Evolutionary conservation across 164 flowering plant species (phyloP), one percentile per base, ranked within the genome.

Genomic region (Sedum album): DNA sequence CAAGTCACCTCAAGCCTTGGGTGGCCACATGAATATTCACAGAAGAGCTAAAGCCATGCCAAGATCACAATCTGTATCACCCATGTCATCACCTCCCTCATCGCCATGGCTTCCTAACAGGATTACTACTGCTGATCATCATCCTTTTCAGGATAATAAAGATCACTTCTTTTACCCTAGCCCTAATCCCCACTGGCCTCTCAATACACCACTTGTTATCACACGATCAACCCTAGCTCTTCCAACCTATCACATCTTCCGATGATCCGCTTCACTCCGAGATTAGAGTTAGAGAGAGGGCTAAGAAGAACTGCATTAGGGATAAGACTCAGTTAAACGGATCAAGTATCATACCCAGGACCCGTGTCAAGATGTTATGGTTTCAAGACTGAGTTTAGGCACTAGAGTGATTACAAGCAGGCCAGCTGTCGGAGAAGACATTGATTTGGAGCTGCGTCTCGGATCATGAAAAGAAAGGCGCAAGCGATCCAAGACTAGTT

Each of bases 1-100:
- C 75, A 77, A 48, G 68, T 79, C 84, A 31, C 82, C 84, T 70
- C 84, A 81, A 76, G 84, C 82, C 38, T 77, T 81, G 72, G 84
- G 84, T 1, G 82, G 82, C 65, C 82, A 79, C 38, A 79, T 79
- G 82, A 79, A 79, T 60, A 78, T 79, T 60, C 83, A 82, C 60
- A 79, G 82, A 69, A 82, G 81, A 73, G 85, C 79, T 65, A 76
- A 80, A 65, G 82, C 85, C 46, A 51, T 68, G 62, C 60, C 53
- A 17, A 51, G 70, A 51, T 39, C 38, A 25, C 57, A 65, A n/a
- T 55, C 31, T 28, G n/a, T n/a, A n/a, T n/a, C n/a, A n/a, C n/a
- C n/a, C n/a, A n/a, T n/a, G n/a, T n/a, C n/a, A n/a, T n/a, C n/a
- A n/a, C n/a, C n/a, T n/a, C n/a, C n/a, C n/a, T 55, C 61, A 55